These are phyloP conservation scores for Rhynchospora pubera DNA, from an alignment of 176 grass and related monocot genomes.

Conservation along the genomic window DNA sequence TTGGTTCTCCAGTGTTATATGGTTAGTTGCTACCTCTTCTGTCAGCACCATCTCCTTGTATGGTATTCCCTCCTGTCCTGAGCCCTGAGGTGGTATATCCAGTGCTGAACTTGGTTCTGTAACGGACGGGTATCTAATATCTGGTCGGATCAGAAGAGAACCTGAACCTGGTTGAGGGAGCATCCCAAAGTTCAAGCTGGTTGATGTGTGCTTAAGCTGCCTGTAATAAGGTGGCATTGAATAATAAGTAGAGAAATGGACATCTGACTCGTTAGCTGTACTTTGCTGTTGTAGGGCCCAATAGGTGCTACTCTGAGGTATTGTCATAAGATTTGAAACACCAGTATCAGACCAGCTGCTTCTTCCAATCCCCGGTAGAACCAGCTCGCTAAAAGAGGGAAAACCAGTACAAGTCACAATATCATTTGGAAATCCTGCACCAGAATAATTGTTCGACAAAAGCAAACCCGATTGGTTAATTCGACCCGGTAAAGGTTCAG, in stretches of 20 bases:
- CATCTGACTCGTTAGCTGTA: not conserved
- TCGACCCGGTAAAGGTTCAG: not conserved
- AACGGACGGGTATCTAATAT: not conserved
- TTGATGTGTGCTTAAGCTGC: not conserved
- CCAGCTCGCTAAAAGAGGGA: not conserved
- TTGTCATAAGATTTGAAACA: not conserved
- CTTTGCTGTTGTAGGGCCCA: not conserved
- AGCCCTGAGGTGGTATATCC: not conserved
- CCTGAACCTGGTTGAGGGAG: not conserved
- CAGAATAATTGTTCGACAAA: not conserved
- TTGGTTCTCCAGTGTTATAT: slow-evolving; percentile 20
- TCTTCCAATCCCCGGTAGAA: not conserved
- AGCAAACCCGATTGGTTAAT: not conserved
- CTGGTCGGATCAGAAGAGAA: not conserved
- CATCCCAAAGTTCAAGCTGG: not conserved
- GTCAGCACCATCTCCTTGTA: slow-evolving; percentile 1
- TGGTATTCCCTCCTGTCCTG: not conserved
- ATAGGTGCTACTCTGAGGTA: not conserved
- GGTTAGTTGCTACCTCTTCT: slow-evolving; percentile 21
- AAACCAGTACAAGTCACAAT: not conserved
- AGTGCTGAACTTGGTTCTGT: not conserved
- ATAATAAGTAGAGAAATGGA: not conserved
- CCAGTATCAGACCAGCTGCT: not conserved
- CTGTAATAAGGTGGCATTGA: not conserved
- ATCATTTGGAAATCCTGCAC: not conserved